These are phyloP conservation scores for Endocladia muricata DNA, from an alignment of 31 red algal species.

Conservation along the genomic window DNA sequence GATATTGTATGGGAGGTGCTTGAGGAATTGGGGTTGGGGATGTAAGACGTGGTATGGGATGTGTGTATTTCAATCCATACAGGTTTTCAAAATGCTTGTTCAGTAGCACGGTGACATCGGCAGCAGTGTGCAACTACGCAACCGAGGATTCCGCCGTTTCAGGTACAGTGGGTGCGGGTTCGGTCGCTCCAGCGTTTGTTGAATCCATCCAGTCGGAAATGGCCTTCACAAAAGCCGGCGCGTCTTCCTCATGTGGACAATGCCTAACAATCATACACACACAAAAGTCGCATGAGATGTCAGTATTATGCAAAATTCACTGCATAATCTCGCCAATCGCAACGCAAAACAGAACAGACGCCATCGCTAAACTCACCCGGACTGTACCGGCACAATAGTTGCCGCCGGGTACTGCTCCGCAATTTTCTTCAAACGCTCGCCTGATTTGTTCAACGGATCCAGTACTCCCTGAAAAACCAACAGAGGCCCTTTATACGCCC, in stretches of 20 bases:
- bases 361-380: conserved; percentile 25
- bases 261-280: conserved; percentile 36
- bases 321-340: background rate
- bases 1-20: conserved; percentile 16
- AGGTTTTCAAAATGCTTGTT: too few relatives aligned
- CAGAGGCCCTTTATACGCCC: conserved; percentile 47
- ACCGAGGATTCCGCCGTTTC: background rate
- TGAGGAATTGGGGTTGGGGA: background rate
- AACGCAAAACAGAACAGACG: background rate
- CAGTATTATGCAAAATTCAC: background rate
- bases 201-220: conserved; percentile 41
- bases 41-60: background rate
- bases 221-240: conserved; percentile 52
- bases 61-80: background rate
- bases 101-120: background rate
- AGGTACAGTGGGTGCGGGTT: background rate
- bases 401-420: conserved; percentile 23
- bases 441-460: conserved; percentile 74
- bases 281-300: background rate
- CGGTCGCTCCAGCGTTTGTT: conserved; percentile 1
- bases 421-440: conserved; percentile 36
- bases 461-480: conserved; percentile 69
- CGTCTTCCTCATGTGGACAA: conserved; percentile 90
- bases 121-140: background rate
- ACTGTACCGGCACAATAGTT: conserved; percentile 40